These are phyloP conservation scores for Citrus glauca DNA, from an alignment of 345 rosid species.

Conservation along the genomic window DNA sequence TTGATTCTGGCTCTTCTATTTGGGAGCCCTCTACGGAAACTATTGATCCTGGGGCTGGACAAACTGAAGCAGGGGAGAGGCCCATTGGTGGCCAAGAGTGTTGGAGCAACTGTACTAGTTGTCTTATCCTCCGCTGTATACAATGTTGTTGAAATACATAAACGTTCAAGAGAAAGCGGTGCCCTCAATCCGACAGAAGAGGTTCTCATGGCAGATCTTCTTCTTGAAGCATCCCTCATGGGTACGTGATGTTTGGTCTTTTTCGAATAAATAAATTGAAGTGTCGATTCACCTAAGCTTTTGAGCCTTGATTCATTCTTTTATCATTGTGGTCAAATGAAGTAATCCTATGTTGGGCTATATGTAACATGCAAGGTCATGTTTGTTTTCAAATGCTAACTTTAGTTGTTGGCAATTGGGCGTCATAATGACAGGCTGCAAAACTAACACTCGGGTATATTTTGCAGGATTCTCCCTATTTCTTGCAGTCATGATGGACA, in stretches of 20 bases:
- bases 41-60: conserved; percentile 34
- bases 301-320: no score
- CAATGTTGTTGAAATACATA: conserved; percentile 17
- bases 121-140: conserved; percentile 29
- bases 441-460: background rate
- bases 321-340: no score
- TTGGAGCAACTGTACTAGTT: conserved; percentile 35
- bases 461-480: conserved; percentile 37
- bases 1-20: conserved; percentile 31
- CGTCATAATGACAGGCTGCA: background rate
- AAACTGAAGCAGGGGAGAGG: conserved; percentile 41
- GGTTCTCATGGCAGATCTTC: conserved; percentile 36
- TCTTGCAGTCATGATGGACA: conserved; percentile 32
- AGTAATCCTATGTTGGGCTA: background rate
- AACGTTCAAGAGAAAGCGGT: conserved; percentile 28
- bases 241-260: conserved; percentile 23
- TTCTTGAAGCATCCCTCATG: conserved; percentile 46
- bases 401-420: background rate
- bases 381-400: background rate
- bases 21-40: conserved; percentile 31
- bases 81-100: conserved; percentile 36
- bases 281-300: background rate
- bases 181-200: conserved; percentile 40
- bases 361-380: background rate
- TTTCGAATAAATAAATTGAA: background rate